These are phyloP conservation scores for Teunomyces gatunensis DNA, from an alignment of 805 yeast species.

Conservation along the genomic window DNA sequence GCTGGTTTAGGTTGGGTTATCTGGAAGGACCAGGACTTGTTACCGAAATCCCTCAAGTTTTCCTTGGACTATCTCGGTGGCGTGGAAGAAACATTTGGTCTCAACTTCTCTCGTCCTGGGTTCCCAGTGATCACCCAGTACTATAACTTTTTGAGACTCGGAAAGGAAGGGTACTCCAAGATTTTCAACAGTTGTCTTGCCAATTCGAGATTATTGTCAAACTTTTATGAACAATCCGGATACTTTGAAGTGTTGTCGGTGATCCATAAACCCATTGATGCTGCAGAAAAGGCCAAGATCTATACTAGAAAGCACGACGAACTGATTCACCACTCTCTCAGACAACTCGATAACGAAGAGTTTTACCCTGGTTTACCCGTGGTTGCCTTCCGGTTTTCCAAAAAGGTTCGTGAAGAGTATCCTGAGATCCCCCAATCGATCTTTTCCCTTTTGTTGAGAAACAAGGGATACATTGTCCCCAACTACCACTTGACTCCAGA, in stretches of 20 bases:
- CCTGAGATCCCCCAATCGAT: constrained; percentile 84
- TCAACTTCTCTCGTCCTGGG: constrained; percentile 91
- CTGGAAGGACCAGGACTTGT: constrained; percentile 63
- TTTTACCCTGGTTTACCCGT: constrained; percentile 84
- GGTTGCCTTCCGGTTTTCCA: constrained; percentile 76
- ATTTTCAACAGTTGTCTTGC: constrained; percentile 61
- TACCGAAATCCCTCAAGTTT: constrained; percentile 74
- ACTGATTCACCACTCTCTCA: constrained; percentile 4
- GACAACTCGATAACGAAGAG: constrained; percentile 34
- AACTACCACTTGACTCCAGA: constrained; percentile 81
- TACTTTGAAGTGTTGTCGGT: constrained; percentile 73
- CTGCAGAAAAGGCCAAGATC: constrained; percentile 11
- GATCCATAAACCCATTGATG: constrained; percentile 59
- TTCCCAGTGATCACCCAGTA: constrained; percentile 88
- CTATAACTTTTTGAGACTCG: constrained; percentile 70
- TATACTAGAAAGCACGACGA: constrained; percentile 17
- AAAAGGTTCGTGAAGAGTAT: constrained; percentile 52
- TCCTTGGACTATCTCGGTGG: constrained; percentile 85
- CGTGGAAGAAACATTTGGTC: constrained; percentile 77
- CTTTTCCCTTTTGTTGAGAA: constrained; percentile 68
- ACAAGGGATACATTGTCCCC: constrained; percentile 49
- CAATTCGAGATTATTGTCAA: constrained; percentile 69
- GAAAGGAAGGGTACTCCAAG: constrained; percentile 66
- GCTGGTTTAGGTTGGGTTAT: constrained; percentile 94
- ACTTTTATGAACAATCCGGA: constrained; percentile 60